Percentiles rank a stretch among this genome's conserved stretches.
Conservation (phyloP, 2,329 filamentous ascomycete species). For the Myriosclerotinia duriaeana region DNA sequence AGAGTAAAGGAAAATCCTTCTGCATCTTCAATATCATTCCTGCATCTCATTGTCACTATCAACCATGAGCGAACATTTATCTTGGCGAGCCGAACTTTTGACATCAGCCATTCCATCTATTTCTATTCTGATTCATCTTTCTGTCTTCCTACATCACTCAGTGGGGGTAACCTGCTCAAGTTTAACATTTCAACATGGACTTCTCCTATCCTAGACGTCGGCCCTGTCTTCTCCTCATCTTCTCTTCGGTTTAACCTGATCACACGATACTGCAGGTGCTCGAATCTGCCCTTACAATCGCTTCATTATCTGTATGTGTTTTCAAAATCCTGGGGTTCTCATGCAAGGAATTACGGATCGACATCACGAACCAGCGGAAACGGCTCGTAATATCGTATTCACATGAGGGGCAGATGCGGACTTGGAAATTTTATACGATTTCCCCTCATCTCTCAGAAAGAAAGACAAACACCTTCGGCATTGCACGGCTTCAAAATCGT, state of each 20-base stretch:
- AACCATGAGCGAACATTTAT: neutral
- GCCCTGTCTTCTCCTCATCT: slow-evolving; percentile 6
- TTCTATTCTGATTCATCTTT: slow-evolving; percentile 5
- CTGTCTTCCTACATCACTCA: neutral
- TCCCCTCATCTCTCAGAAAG: neutral
- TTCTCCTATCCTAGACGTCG: neutral
- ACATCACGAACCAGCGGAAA: neutral
- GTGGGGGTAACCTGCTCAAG: neutral
- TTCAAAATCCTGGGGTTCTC: neutral
- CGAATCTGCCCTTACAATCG: neutral
- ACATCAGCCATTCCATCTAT: slow-evolving; percentile 10
- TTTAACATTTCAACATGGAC: neutral
- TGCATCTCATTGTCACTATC: slow-evolving; percentile 2
- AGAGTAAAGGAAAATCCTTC: neutral
- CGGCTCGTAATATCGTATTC: neutral
- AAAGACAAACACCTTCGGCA: neutral
- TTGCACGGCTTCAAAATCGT: neutral
- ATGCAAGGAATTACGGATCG: neutral
- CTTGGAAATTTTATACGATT: neutral
- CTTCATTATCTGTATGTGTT: neutral
- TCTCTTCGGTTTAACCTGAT: neutral
- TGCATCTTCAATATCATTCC: neutral
- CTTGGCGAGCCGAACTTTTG: slow-evolving; percentile 10
- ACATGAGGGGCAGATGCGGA: slow-evolving; percentile 6
- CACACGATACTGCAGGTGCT: slow-evolving; percentile 12